Conservation (phyloP, 2,329 filamentous ascomycete genomes). For the Periconia sp. region DNA sequence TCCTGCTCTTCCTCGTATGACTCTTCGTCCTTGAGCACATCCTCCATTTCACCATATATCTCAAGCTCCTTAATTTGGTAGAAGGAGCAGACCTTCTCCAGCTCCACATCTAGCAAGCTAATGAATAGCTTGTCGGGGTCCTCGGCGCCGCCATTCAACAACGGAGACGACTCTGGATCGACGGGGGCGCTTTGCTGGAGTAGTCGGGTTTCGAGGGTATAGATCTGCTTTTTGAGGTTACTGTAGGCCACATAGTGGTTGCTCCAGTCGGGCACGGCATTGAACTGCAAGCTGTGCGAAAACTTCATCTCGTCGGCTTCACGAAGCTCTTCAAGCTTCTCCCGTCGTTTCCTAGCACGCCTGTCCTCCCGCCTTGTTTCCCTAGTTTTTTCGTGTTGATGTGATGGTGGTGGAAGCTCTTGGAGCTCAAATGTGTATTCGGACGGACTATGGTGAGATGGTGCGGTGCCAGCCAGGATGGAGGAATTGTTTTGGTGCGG, state of each 20-base stretch:
- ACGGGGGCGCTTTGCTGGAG: constrained; percentile 60
- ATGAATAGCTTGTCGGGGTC: constrained; percentile 82
- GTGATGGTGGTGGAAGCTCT: constrained; percentile 17
- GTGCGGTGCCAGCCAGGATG: constrained; percentile 30
- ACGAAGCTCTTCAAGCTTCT: constrained; percentile 71
- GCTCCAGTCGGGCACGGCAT: constrained; percentile 99
- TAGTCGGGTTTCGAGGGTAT: constrained; percentile 84
- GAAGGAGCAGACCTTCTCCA: constrained; percentile 93
- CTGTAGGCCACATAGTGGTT: constrained; percentile 97
- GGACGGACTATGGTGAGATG: constrained; percentile 18
- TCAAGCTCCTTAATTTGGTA: constrained; percentile 88
- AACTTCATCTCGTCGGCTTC: constrained; percentile 95
- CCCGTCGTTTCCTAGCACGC: constrained; percentile 51
- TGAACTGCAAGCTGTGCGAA: constrained; percentile 98
- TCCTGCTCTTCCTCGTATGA: constrained; percentile 62
- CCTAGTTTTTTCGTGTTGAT: constrained; percentile 2
- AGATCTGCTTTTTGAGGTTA: constrained; percentile 99
- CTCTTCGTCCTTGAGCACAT: constrained; percentile 74
- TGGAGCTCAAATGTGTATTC: constrained; percentile 36
- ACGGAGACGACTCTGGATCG: constrained; percentile 82
- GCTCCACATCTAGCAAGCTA: constrained; percentile 78
- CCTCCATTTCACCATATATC: constrained; percentile 76
- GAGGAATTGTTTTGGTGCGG: constrained; percentile 7
- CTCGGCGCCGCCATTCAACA: constrained; percentile 65
- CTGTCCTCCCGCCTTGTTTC: constrained; percentile 18